These are phyloP conservation scores for Prosopis cineraria DNA, from an alignment of 306 rosid genomes.

Conservation along the genomic window DNA sequence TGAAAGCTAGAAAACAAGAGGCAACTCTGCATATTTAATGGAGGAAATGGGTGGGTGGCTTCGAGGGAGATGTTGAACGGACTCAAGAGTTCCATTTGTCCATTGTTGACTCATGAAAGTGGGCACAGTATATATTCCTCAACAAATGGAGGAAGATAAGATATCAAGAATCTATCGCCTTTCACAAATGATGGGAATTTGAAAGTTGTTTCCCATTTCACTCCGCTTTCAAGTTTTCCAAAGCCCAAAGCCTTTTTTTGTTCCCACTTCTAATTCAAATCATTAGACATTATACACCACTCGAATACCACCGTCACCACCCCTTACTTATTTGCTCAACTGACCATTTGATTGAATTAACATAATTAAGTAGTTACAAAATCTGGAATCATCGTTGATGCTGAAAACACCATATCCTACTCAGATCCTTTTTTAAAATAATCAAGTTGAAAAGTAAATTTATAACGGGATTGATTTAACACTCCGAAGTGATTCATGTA, in stretches of 20 bases:
- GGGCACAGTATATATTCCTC: conserved; percentile 74
- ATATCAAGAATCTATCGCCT: conserved; percentile 44
- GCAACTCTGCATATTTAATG: conserved; percentile 51
- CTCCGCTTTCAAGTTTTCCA: background rate
- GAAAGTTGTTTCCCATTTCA: conserved; percentile 35
- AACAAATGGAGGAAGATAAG: conserved; percentile 43
- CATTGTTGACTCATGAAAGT: conserved; percentile 50
- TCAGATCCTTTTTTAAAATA: background rate
- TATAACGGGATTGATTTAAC: background rate
- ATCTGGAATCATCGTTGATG: background rate
- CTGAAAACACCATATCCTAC: background rate
- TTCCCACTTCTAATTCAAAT: conserved; percentile 6
- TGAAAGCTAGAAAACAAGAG: conserved; percentile 23
- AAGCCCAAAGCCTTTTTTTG: background rate
- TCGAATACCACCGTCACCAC: background rate
- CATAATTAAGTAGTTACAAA: background rate
- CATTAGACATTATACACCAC: background rate
- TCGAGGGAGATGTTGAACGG: conserved; percentile 32
- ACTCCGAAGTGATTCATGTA: background rate
- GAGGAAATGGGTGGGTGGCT: conserved; percentile 33
- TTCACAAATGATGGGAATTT: conserved; percentile 8
- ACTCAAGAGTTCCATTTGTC: conserved; percentile 45
- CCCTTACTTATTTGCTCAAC: background rate
- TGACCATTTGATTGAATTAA: background rate
- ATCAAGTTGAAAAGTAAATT: background rate